phyloP scores from a whole-genome alignment of 768 basidiomycete genomes.

The Neoboletus brunneissimus region DNA sequence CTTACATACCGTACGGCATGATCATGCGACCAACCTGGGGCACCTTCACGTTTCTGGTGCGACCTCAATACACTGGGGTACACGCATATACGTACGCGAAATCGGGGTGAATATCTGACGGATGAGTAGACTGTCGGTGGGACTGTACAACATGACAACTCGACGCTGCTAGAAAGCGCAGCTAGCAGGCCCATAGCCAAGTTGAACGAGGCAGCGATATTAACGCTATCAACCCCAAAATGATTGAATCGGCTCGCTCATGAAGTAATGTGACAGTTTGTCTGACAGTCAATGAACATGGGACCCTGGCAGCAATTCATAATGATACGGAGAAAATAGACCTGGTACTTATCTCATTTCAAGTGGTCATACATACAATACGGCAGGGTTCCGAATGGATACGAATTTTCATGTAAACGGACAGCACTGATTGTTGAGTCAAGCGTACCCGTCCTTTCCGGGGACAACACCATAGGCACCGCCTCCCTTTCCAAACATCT shows the following conservation, averaged over 20 bases:
- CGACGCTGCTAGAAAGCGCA: too few relatives aligned
- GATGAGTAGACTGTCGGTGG: neutral
- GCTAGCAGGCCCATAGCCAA: too few relatives aligned
- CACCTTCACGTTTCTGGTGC: too few relatives aligned
- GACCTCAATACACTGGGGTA: too few relatives aligned
- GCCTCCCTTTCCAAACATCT: conserved; percentile 56
- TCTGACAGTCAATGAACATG: neutral
- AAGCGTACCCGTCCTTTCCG: conserved; percentile 42
- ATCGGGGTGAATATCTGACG: neutral
- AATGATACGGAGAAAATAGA: neutral
- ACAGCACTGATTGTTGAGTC: neutral
- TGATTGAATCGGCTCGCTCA: neutral
- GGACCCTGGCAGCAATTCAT: neutral
- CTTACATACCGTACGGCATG: neutral
- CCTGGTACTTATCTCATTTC: neutral
- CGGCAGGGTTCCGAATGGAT: too few relatives aligned
- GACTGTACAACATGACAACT: too few relatives aligned
- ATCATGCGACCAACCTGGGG: neutral
- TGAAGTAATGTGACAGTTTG: neutral
- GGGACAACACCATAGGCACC: conserved; percentile 48
- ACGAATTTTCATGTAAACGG: neutral
- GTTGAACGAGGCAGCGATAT: neutral
- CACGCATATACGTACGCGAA: neutral
- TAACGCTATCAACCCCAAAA: neutral
- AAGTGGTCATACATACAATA: neutral